Evolutionary conservation across 495 filamentous ascomycete species (phyloP).

Genomic region (Talaromyces nanjingensis): DNA sequence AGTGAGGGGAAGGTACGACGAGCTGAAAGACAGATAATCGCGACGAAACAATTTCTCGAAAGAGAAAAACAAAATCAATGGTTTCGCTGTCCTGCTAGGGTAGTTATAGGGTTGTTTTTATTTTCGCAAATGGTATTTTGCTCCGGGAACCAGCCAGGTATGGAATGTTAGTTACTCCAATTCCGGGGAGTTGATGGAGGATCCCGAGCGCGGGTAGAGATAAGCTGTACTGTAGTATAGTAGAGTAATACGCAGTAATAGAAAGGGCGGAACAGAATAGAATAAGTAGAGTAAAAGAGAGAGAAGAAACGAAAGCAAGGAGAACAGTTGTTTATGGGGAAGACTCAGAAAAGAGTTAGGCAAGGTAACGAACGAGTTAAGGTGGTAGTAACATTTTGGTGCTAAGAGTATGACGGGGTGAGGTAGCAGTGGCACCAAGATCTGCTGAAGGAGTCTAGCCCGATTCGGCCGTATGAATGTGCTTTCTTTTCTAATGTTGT

Average conservation of each 20-base stretch:
- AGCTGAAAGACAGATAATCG: neutral
- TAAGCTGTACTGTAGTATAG: neutral
- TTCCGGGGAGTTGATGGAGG: neutral
- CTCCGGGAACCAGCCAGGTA: constrained; percentile 3
- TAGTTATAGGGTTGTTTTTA: neutral
- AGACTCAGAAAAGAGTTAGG: neutral
- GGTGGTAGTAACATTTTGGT: constrained; percentile 2
- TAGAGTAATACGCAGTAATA: neutral
- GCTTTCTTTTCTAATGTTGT: too few species aligned
- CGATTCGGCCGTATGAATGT: neutral
- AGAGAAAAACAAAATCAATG: neutral
- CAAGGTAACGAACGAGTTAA: constrained; percentile 5
- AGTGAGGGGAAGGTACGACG: neutral
- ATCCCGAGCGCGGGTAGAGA: constrained; percentile 1
- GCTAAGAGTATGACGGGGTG: constrained; percentile 5
- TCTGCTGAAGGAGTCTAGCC: neutral
- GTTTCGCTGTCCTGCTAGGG: neutral
- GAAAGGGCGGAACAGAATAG: constrained; percentile 2
- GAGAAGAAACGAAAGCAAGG: neutral
- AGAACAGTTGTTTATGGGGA: constrained; percentile 7
- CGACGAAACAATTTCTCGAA: neutral
- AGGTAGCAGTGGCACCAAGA: neutral
- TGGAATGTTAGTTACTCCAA: constrained; percentile 1
- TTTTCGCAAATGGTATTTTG: neutral
- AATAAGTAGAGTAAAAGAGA: constrained; percentile 5